A percentile compares a stretch with the other conserved stretches of the same genome.
phyloP scores from a whole-genome alignment of 2,329 filamentous ascomycete species.

The Didymella exigua region DNA sequence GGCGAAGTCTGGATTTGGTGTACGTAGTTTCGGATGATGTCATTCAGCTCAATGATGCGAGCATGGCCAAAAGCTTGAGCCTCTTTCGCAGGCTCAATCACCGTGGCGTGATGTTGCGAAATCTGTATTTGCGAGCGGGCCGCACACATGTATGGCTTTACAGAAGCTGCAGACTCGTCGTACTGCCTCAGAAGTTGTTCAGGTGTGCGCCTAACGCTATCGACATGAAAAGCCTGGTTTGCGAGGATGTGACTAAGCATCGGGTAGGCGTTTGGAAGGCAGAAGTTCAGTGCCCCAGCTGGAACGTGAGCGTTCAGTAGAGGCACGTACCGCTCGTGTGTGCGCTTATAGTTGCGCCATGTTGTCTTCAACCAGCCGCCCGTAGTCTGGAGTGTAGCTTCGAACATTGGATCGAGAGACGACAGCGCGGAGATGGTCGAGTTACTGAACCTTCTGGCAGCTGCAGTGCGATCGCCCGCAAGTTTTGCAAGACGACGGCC shows the following conservation, averaged over 20 bases:
- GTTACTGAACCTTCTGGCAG: background rate
- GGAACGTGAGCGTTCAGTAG: conserved; percentile 49
- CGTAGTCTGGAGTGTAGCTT: conserved; percentile 19
- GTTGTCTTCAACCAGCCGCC: conserved; percentile 22
- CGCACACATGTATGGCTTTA: conserved; percentile 28
- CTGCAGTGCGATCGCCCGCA: conserved; percentile 47
- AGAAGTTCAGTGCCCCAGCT: conserved; percentile 21
- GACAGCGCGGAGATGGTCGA: background rate
- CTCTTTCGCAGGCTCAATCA: conserved; percentile 38
- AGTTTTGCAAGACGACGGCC: conserved; percentile 65
- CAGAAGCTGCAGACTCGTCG: conserved; percentile 11
- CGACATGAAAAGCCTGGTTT: background rate
- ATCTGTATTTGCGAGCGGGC: conserved; percentile 33
- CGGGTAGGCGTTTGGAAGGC: conserved; percentile 27
- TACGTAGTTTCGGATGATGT: conserved; percentile 16
- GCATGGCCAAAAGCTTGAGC: background rate
- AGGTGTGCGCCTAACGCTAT: conserved; percentile 6
- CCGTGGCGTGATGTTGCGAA: background rate
- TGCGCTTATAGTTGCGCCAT: conserved; percentile 29
- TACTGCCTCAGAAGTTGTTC: conserved; percentile 23
- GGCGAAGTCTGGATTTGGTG: conserved; percentile 41
- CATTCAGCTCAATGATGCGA: conserved; percentile 51
- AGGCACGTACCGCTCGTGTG: conserved; percentile 49
- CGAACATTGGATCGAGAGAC: conserved; percentile 20
- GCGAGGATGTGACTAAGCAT: conserved; percentile 10